Base-by-base conservation (phyloP, 2,329 filamentous ascomycete genomes). In the Aspergillus caelatus region DNA sequence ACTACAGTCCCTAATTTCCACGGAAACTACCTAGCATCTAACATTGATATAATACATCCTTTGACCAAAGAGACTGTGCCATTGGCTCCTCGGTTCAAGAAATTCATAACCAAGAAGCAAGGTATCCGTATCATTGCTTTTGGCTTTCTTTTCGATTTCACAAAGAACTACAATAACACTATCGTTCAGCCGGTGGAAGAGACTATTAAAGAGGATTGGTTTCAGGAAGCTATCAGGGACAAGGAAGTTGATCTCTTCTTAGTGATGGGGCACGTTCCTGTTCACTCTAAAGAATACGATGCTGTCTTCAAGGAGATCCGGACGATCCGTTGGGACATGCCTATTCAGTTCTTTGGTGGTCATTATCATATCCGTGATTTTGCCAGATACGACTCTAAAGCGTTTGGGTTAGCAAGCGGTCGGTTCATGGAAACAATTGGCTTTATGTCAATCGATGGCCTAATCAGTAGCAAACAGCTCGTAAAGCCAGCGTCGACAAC, bases 111-210 rank as follows among this genome's bases (percentile, higher is more conserved):
- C 7, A 93, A 94, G 82, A 93, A 96, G 68, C 92, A 92, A 69
- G 91, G 90, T 5, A 88, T 97, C 64, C 86, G 90, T 19, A 88
- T 99, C 62, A 82, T 96, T 56, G 92, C 94, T 0, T 94, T 99
- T 76, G 95, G 95, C 2, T 98, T 99, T 78, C 81, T 99, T 4
- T 99, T 97, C 78, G 89, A 99, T 79, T 99, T 99, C 72, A 92
- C 87, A 0, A 89, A 89, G 21, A 97, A 97, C 76, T 90, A 91
- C 61, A 95, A 97, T 75, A 98, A 98, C 76, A 96, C 92, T 0
- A 83, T 92, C 4, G 92, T 98, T 0, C 89, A 92, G 69, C 86
- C 85, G 0, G 94, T 97, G 2, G 87, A 91, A 68, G 86, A 96
- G 10, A 91, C 92, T 0, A 85, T 98, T 70, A 88, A 92, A 74